Evolutionary conservation across 2,329 filamentous ascomycete species (phyloP).

Genomic region (Penicillium sp.): DNA sequence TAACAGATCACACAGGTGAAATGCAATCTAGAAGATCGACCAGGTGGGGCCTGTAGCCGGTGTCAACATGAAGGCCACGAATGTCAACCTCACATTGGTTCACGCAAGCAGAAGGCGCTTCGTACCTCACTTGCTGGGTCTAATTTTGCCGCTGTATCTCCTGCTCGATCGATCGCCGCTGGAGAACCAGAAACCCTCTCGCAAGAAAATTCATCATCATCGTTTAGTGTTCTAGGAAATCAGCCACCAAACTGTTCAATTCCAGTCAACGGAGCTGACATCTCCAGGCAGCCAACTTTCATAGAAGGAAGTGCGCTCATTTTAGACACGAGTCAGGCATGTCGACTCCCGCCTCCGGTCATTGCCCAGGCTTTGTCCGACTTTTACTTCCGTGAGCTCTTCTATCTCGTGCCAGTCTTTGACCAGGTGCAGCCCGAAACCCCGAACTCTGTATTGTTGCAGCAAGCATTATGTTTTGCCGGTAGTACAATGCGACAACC

Average conservation of each 20-base stretch:
- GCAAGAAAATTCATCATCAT: not conserved
- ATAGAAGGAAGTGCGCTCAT: conserved; percentile 1
- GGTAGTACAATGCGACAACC: conserved; percentile 13
- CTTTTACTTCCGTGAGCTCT: conserved; percentile 11
- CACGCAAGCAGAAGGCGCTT: conserved; percentile 1
- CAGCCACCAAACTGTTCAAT: not conserved
- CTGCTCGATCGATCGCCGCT: not conserved
- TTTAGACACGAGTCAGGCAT: conserved; percentile 3
- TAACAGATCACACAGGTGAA: conserved; percentile 1
- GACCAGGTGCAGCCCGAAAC: not conserved
- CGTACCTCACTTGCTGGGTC: not conserved
- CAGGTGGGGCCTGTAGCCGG: conserved; percentile 6
- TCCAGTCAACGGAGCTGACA: not conserved
- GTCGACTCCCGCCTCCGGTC: not conserved
- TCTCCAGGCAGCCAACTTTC: not conserved
- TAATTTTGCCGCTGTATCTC: not conserved
- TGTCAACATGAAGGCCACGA: conserved; percentile 5
- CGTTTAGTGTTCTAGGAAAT: not conserved
- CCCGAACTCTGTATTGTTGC: conserved; percentile 1
- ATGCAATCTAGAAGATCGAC: conserved; percentile 9
- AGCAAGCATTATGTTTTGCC: conserved; percentile 11
- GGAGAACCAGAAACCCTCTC: not conserved
- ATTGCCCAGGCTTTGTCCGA: conserved; percentile 3
- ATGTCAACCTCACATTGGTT: conserved; percentile 6
- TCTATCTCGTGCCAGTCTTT: conserved; percentile 2